Evolutionary conservation across 2,329 filamentous ascomycete species (phyloP).

Genomic region (Plectosphaerella plurivora): DNA sequence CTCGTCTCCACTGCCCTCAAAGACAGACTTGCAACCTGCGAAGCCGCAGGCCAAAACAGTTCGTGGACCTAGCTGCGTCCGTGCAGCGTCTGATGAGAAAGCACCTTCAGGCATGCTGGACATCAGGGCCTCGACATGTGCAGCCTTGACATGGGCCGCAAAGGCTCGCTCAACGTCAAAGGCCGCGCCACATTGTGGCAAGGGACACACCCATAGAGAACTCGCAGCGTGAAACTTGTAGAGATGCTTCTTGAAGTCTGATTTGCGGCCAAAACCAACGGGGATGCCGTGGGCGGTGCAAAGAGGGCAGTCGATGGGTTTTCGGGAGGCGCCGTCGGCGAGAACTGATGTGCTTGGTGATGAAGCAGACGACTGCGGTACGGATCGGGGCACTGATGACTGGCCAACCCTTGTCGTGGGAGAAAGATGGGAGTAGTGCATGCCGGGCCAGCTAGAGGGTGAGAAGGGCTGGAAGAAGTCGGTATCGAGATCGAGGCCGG

Average conservation of each 20-base stretch:
- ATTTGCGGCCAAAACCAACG: slow-evolving; percentile 41
- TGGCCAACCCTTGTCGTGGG: too few relatives aligned
- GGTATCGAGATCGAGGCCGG: too few relatives aligned
- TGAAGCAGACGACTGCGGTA: not conserved
- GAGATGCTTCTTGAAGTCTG: slow-evolving; percentile 44
- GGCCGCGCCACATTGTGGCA: slow-evolving; percentile 33
- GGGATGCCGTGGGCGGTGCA: slow-evolving; percentile 40
- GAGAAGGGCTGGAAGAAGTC: too few relatives aligned
- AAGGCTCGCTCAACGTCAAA: slow-evolving; percentile 42
- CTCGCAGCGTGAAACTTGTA: slow-evolving; percentile 41
- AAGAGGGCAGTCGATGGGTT: slow-evolving; percentile 33
- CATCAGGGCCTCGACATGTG: slow-evolving; percentile 34
- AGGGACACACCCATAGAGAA: slow-evolving; percentile 37
- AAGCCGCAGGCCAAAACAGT: slow-evolving; percentile 41
- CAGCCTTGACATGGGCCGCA: slow-evolving; percentile 37
- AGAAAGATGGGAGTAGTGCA: too few relatives aligned
- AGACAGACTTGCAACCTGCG: slow-evolving; percentile 34
- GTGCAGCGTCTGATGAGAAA: slow-evolving; percentile 25
- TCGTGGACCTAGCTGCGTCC: slow-evolving; percentile 36
- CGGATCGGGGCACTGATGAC: not conserved
- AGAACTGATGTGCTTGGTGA: not conserved
- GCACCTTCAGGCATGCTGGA: slow-evolving; percentile 18
- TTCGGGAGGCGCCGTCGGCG: slow-evolving; percentile 3
- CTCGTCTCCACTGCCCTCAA: slow-evolving; percentile 33
- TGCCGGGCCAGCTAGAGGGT: too few relatives aligned